A percentile compares a stretch with the other conserved stretches of the same genome.
phyloP scores from a whole-genome alignment of 2,329 filamentous ascomycete genomes.

The Shiraia bambusicola region DNA sequence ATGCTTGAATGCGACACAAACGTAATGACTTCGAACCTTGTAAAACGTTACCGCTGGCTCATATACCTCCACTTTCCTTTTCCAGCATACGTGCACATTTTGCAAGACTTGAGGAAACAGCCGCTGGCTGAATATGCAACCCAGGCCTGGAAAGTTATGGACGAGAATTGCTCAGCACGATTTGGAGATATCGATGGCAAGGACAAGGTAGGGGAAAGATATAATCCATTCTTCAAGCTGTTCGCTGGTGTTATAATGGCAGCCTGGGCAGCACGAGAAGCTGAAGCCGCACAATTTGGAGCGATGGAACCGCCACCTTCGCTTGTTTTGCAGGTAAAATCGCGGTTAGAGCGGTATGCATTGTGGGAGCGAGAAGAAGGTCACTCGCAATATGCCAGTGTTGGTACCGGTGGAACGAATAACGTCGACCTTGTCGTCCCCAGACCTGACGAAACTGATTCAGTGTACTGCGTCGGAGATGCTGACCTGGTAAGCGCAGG shows the following conservation, averaged over 20 bases:
- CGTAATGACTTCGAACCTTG: constrained; percentile 46
- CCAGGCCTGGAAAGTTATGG: constrained; percentile 50
- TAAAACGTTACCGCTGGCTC: constrained; percentile 48
- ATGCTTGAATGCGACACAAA: constrained; percentile 53
- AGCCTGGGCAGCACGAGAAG: constrained; percentile 35
- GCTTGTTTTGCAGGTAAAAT: constrained; percentile 7
- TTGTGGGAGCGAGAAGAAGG: no score
- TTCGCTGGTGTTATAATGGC: constrained; percentile 62
- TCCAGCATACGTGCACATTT: constrained; percentile 51
- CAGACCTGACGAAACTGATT: no score
- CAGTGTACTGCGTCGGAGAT: no score
- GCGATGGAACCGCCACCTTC: constrained; percentile 5
- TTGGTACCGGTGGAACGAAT: no score
- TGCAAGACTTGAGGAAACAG: constrained; percentile 46
- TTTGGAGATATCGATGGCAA: constrained; percentile 20
- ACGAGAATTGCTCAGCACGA: constrained; percentile 48
- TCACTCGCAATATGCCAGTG: no score
- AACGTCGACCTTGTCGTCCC: no score
- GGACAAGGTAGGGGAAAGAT: constrained; percentile 17
- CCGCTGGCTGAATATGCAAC: constrained; percentile 40
- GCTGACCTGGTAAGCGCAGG: no score
- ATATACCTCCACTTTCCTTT: constrained; percentile 51
- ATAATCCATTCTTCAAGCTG: constrained; percentile 32
- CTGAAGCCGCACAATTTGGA: constrained; percentile 2
- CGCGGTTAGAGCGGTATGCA: constrained; percentile 1